Base-by-base conservation (phyloP, 1,139 yeast genomes). In the Saccharomycopsis phalli region DNA sequence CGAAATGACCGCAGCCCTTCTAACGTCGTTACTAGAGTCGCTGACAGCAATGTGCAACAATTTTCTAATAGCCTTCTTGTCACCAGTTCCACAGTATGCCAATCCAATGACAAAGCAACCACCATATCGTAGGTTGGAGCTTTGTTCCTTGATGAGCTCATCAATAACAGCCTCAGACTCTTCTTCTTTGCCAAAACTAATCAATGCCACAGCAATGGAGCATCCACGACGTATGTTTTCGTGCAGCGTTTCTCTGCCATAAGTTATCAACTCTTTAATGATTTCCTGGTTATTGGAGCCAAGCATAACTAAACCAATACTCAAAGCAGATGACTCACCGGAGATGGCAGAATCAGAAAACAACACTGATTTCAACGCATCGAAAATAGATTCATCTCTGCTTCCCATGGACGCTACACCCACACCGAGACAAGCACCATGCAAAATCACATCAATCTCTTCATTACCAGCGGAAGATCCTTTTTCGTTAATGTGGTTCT, bases 321-420 rank as follows among this genome's bases (percentile, higher is more conserved):
- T 88, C 50, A 88, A 68, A 38, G 95, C 97, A 25, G 97, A 95
- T 34, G 96, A 96, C 59, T 88, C 96, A 48, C 97, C 95, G 4
- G 96, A 86, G 39, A 86, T 71, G 3, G 97, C 98, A 34, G 93
- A 81, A 56, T 91, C 98, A 10, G 91, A 74, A 59, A 81, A 91
- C 48, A 93, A 66, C 5, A 88, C 88, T 41, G 79, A 86, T 56
- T 81, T 82, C 55, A 91, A 71, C 43, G 84, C 84, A 52, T 86
- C 95, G 55, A 82, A 87, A 38, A 87, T 71, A 38, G 74, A 71
- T 47, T 69, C 76, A 55, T 79, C 77, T 40, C 81, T 79, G 28
- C 93, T 74, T 1, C 93, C 95, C 97, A 91, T 87, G 28, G 94
- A 97, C 16, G 98, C 95, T 37, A 88, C 88, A 66, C 97, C 98